A percentile compares a stretch with the other conserved stretches of the same genome.
Evolutionary conservation across 208 protist genomes (phyloP).

Genomic region (Leishmania braziliensis): DNA sequence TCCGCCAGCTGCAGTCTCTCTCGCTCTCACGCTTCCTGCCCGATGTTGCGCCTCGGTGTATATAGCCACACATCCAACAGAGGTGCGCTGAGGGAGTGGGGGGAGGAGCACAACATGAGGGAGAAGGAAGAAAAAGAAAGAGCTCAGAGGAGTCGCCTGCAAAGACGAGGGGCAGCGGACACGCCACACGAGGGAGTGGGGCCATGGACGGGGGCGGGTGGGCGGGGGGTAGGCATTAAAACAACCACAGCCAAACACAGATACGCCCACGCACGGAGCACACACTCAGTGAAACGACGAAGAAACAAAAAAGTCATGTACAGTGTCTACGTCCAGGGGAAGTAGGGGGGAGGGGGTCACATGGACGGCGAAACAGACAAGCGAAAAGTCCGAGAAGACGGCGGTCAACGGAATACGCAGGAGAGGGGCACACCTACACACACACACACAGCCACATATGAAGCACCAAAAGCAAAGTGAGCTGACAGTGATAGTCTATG

Average conservation of each 20-base stretch:
- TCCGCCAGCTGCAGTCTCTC: too few relatives aligned
- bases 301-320: conserved; percentile 7
- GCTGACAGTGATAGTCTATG: neutral
- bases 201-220: neutral
- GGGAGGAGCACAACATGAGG: too few relatives aligned
- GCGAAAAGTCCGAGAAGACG: neutral
- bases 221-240: neutral
- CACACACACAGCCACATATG: conserved; percentile 1
- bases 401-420: neutral
- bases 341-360: neutral
- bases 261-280: neutral
- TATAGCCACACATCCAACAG: too few relatives aligned
- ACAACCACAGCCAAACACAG: neutral
- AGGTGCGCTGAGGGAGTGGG: too few relatives aligned
- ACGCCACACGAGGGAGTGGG: neutral
- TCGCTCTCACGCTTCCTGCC: too few relatives aligned
- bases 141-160: too few relatives aligned
- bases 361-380: neutral
- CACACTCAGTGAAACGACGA: too few relatives aligned
- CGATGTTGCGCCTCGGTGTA: too few relatives aligned
- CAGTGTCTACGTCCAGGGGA: neutral
- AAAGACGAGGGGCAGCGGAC: too few relatives aligned
- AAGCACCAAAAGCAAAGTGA: neutral
- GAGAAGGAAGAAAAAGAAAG: too few relatives aligned
- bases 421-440: neutral